Evolutionary conservation across 495 filamentous ascomycete species (phyloP).

Genomic region (Tuber borchii): DNA sequence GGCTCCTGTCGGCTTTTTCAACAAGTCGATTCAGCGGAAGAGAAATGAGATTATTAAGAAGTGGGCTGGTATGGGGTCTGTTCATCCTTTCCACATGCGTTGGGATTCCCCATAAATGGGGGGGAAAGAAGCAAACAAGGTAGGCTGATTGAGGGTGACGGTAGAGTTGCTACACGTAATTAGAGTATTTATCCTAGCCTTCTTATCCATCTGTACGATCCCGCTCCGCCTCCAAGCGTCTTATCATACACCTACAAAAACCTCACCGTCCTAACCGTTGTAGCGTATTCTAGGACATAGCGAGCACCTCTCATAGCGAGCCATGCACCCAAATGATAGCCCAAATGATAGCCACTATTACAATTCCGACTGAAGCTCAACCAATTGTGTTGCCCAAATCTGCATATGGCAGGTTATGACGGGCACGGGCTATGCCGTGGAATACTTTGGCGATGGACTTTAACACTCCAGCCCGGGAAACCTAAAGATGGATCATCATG

Average conservation of each 20-base stretch:
- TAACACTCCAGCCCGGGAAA: slow-evolving; percentile 46
- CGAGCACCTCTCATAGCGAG: no score
- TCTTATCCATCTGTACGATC: slow-evolving; percentile 6
- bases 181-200: slow-evolving; percentile 4
- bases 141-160: neutral
- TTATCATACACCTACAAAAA: slow-evolving; percentile 51
- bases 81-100: neutral
- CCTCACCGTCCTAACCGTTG: slow-evolving; percentile 49
- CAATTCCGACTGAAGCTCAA: no score
- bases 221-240: slow-evolving; percentile 24
- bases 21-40: neutral
- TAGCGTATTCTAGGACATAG: neutral
- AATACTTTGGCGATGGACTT: slow-evolving; percentile 54
- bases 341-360: no score
- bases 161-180: slow-evolving; percentile 11
- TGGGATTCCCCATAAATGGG: neutral
- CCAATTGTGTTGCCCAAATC: no score
- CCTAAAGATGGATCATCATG: slow-evolving; percentile 13
- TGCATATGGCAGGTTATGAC: no score
- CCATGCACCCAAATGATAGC: no score
- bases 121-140: neutral
- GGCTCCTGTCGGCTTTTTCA: neutral
- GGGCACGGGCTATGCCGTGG: no score
- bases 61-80: slow-evolving; percentile 19
- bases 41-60: slow-evolving; percentile 2